Base-by-base conservation (phyloP, 805 yeast species). In the Ogataea neopini region DNA sequence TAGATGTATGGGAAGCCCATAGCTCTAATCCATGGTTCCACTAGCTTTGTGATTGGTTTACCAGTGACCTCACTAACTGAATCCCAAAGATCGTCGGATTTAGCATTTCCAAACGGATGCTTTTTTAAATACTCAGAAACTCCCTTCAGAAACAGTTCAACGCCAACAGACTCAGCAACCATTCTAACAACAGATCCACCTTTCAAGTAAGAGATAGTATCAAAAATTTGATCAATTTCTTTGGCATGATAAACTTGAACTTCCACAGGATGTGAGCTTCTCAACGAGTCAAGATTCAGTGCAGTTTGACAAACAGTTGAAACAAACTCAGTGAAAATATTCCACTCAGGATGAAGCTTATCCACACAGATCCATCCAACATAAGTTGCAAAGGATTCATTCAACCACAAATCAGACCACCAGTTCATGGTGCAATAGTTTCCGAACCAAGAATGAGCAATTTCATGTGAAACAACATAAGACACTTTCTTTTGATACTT, bases 391-490 rank as follows among this genome's bases (percentile, higher is more conserved):
- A 88, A 88, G 11, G 95, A 94, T 69, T 88, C 96, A 62, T 88
- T 88, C 51, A 88, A 77, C 96, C 96, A 88, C 56, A 88, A 74
- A 59, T 86, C 94, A 58, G 88, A 88, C 96, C 96, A 88, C 94
- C 95, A 88, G 59, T 85, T 82, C 96, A 88, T 88, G 40, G 96
- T 88, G 51, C 87, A 92, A 57, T 85, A 76, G 66, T 88, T 84
- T 47, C 96, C 96, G 60, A 88, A 88, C 96, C 96, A 88, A 63
- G 88, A 94, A 67, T 88, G 96, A 9, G 95, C 95, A 48, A 88
- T 72, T 68, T 88, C 96, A 68, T 88, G 96, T 49, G 85, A 83
- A 23, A 88, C 86, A 28, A 88, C 95, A 60, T 86, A 86, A 5
- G 89, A 83, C 25, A 88, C 94, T 52, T 84, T 84, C 63, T 82